These are phyloP conservation scores for Candida smagusa DNA, from an alignment of 1,139 yeast species.

Conservation along the genomic window DNA sequence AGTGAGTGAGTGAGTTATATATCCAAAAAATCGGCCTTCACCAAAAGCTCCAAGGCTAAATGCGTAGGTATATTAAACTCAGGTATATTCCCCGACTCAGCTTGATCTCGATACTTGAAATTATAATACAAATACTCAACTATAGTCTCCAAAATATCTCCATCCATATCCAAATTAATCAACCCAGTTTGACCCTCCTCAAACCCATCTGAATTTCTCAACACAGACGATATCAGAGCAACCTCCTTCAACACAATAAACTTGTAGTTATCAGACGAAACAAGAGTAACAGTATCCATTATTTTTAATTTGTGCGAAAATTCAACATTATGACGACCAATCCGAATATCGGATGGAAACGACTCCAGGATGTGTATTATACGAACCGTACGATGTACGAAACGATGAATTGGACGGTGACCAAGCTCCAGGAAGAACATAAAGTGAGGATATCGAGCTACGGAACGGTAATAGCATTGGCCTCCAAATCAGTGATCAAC, in stretches of 20 bases:
- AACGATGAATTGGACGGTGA: conserved; percentile 33
- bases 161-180: conserved; percentile 63
- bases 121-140: conserved; percentile 85
- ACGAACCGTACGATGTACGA: conserved; percentile 46
- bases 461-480: conserved; percentile 35
- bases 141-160: conserved; percentile 71
- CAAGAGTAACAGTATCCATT: conserved; percentile 51
- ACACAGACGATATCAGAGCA: conserved; percentile 80
- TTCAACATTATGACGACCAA: conserved; percentile 19
- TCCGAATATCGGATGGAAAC: conserved; percentile 60
- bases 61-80: conserved; percentile 92
- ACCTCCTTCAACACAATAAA: conserved; percentile 70
- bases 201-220: conserved; percentile 65
- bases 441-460: conserved; percentile 27
- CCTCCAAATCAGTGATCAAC: conserved; percentile 34
- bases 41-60: conserved; percentile 83
- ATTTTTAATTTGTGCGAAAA: background rate
- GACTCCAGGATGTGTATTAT: conserved; percentile 60
- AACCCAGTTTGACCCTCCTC: conserved; percentile 51
- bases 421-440: conserved; percentile 27
- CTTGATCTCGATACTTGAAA: conserved; percentile 60
- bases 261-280: conserved; percentile 71
- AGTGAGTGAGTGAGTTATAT: conserved; percentile 26
- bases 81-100: conserved; percentile 60
- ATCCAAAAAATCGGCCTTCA: conserved; percentile 88